Evolutionary conservation across 2,329 filamentous ascomycete genomes (phyloP).

Genomic region (Stemphylium beticola): DNA sequence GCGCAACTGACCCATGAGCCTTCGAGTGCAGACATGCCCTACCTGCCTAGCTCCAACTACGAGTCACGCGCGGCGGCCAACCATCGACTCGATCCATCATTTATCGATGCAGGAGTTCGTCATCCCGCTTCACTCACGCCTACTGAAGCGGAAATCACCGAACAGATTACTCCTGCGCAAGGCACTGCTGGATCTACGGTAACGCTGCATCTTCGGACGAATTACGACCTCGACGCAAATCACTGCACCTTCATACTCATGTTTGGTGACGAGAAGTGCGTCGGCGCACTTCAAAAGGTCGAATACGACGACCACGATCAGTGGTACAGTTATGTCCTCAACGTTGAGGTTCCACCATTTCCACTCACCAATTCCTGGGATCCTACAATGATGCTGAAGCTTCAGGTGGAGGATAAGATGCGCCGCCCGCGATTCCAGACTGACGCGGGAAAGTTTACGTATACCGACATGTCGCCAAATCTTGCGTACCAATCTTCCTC

Average conservation of each 20-base stretch:
- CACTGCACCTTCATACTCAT: conserved; percentile 66
- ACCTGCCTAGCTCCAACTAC: conserved; percentile 56
- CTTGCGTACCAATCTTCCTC: conserved; percentile 40
- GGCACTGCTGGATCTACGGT: conserved; percentile 75
- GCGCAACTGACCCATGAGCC: conserved; percentile 58
- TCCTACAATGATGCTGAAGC: conserved; percentile 63
- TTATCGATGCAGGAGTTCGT: conserved; percentile 65
- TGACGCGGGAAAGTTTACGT: conserved; percentile 68
- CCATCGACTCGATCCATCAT: conserved; percentile 57
- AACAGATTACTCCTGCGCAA: conserved; percentile 68
- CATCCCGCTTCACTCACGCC: conserved; percentile 56
- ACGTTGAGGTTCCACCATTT: conserved; percentile 73
- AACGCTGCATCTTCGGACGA: conserved; percentile 74
- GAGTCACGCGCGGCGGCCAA: conserved; percentile 52
- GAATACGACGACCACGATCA: conserved; percentile 64
- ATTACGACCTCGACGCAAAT: conserved; percentile 73
- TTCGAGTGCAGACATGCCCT: conserved; percentile 52
- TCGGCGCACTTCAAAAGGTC: conserved; percentile 69
- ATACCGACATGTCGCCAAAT: conserved; percentile 56
- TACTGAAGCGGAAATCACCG: conserved; percentile 63
- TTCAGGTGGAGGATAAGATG: conserved; percentile 65
- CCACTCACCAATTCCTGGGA: conserved; percentile 62
- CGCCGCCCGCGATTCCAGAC: conserved; percentile 58
- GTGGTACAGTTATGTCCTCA: conserved; percentile 72
- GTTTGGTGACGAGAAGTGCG: conserved; percentile 79